Evolutionary conservation across 306 rosid genomes (phyloP), one percentile per base, ranked within the genome.

Genomic region (Prunus mongolica): DNA sequence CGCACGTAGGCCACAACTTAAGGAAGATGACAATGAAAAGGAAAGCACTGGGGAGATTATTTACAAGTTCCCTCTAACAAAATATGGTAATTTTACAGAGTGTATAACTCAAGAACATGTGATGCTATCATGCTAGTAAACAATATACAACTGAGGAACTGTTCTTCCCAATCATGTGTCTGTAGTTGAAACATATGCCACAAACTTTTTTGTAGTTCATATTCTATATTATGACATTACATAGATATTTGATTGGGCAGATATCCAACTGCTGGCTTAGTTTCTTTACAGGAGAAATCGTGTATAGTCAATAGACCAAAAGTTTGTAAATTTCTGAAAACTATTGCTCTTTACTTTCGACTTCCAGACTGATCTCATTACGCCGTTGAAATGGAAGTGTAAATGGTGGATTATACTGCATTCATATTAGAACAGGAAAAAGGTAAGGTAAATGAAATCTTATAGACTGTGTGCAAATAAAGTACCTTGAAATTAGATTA

Each of bases 381-480:
- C 97, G 96, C 52, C 96, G 92, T 95, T 92, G 97, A 84, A 95
- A 92, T 63, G 98, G 97, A 84, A 95, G 97, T 8, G 97, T 86
- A 77, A 95, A 95, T 47, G 97, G 98, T 13, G 97, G 98, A 83
- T 95, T 95, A 80, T 90, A 92, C 98, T 95, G 96, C 86, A 92
- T 78, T 78, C 46, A 71, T 65, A 82, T 46, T 52, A 24, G 57
- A 41, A 67, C 65, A 52, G 76, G n/a, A 7, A 54, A 32, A 13
- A 19, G 69, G 72, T 79, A 13, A 19, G 69, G 72, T 79, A 77
- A 80, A 50, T 79, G 45, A 74, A 34, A 75, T 60, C 3, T 51
- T 63, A 60, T 79, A 76, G 74, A 57, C 38, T 30, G 32, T 22
- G 10, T 41, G 25, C 3, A 24, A 52, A 41, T 7, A 38, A 72